A percentile compares a stretch with the other conserved stretches of the same genome.
These are phyloP conservation scores for Thelonectria blattea DNA, from an alignment of 2,329 filamentous ascomycete species.

Conservation along the genomic window DNA sequence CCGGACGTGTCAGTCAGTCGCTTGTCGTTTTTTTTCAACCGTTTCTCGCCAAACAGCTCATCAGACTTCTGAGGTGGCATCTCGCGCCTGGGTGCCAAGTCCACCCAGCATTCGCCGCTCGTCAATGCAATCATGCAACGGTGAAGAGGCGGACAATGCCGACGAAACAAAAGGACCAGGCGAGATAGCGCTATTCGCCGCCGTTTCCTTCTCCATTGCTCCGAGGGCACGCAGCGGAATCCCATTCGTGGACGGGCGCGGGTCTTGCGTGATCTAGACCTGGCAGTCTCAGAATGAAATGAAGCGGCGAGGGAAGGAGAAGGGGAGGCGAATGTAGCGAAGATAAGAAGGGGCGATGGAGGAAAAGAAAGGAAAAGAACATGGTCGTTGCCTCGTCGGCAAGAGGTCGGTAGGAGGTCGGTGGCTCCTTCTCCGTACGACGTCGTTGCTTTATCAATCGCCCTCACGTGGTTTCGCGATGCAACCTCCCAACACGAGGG, in stretches of 20 bases:
- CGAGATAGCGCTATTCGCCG: slow-evolving; percentile 1
- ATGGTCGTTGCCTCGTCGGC: too few relatives aligned
- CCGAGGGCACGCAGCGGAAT: neutral
- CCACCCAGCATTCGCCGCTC: neutral
- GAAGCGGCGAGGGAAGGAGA: neutral
- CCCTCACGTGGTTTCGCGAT: slow-evolving; percentile 27
- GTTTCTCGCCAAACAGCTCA: neutral
- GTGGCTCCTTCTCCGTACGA: neutral
- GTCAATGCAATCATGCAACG: slow-evolving; percentile 2
- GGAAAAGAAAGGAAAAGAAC: too few relatives aligned
- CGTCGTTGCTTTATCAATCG: slow-evolving; percentile 7
- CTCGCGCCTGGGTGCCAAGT: neutral
- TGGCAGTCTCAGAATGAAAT: neutral
- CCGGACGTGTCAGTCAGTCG: neutral
- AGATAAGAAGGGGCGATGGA: too few relatives aligned
- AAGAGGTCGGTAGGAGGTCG: neutral
- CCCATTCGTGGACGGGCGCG: neutral
- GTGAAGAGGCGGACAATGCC: neutral
- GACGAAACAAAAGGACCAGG: neutral
- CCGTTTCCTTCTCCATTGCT: neutral
- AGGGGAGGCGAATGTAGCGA: neutral
- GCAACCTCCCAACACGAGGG: slow-evolving; percentile 30
- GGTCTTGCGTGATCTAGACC: neutral
- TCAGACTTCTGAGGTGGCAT: slow-evolving; percentile 12
- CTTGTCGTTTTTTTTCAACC: neutral